Base-by-base conservation (phyloP, 2,329 filamentous ascomycete species). In the Phyllosticta ampelicida region DNA sequence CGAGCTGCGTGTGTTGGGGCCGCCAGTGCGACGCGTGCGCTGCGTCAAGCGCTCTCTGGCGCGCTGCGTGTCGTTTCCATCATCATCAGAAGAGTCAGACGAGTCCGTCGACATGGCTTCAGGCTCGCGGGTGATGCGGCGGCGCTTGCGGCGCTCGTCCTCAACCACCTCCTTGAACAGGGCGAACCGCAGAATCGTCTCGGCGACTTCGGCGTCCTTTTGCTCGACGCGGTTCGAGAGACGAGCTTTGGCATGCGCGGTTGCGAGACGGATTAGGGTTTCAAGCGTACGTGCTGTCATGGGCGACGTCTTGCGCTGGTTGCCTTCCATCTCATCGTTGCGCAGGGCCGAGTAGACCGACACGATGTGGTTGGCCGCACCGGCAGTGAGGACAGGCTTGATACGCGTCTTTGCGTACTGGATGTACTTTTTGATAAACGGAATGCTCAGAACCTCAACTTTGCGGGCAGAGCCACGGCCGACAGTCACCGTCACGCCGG, bases 401-500 rank as follows among this genome's bases (percentile, higher is more conserved):
- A 96, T 82, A 68, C 94, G 80, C 36, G 83, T 87, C 77, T 99
- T 99, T 63, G 94, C 90, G 72, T 99, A 99, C 70, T 99, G 94
- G 51, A 99, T 95, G 73, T 96, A 99, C 75, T 99, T 99, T 77
- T 99, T 99, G 78, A 99, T 90, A 74, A 99, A 99, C 0, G 91
- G 89, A 61, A 99, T 96, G 74, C 89, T 95, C 56, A 99, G 78
- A 13, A 99, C 89, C 71, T 96, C 90, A 5, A 88, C 83, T 63
- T 87, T 86, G 71, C 88, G 87, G 65, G 83, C 84, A 23, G 86
- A 76, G 10, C 89, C 88, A 48, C 89, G 83, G 9, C 87, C 87
- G 11, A 85, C 80, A 3, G 86, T 89, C 16, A 89, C 74, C 6
- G 85, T 89, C 52, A 96, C 89, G 61, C 94, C 94, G 9, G 90